Evolutionary conservation across 2,329 filamentous ascomycete genomes (phyloP).

Genomic region (Sporothrix brasiliensis): DNA sequence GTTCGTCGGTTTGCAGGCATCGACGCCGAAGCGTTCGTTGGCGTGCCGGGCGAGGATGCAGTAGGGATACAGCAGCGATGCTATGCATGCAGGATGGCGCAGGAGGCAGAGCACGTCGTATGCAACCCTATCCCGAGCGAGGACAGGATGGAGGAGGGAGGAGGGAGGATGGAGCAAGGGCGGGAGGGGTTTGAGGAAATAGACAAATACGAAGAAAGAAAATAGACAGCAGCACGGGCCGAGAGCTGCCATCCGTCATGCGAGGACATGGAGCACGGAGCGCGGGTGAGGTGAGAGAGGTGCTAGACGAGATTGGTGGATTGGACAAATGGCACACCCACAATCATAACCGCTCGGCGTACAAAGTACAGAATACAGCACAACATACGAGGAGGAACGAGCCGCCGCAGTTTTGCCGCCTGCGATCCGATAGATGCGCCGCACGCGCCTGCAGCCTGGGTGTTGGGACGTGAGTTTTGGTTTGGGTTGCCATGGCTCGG

Average conservation of each 20-base stretch:
- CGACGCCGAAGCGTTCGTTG: conserved; percentile 13
- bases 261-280: background rate
- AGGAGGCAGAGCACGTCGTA: conserved; percentile 14
- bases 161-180: background rate
- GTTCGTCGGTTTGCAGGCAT: conserved; percentile 5
- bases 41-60: conserved; percentile 4
- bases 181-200: background rate
- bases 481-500: conserved; percentile 13
- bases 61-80: background rate
- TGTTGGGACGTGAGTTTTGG: conserved; percentile 2
- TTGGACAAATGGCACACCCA: background rate
- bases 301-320: background rate
- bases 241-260: conserved; percentile 19
- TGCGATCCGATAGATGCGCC: conserved; percentile 13
- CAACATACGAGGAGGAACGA: background rate
- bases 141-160: background rate
- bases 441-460: conserved; percentile 7
- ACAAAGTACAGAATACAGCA: background rate
- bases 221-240: conserved; percentile 15
- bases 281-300: background rate
- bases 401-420: background rate
- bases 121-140: conserved; percentile 20
- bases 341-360: background rate
- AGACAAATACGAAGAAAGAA: background rate
- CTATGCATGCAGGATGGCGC: conserved; percentile 21